phyloP scores from a whole-genome alignment of 2,329 filamentous ascomycete genomes.

The Cladosporium sp. region DNA sequence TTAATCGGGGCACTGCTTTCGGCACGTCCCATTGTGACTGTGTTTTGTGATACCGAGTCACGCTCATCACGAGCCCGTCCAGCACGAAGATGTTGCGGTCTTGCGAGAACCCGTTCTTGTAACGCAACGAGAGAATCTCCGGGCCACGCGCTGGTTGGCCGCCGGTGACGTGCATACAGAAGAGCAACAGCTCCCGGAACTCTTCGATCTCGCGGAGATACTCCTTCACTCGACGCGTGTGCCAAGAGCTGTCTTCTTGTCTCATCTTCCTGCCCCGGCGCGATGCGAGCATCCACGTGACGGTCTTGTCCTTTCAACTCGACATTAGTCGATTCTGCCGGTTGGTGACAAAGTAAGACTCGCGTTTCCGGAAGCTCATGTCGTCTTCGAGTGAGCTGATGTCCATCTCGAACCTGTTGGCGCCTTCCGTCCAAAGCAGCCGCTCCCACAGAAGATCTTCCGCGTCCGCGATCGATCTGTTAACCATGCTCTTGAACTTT shows the following conservation, averaged over 20 bases:
- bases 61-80: constrained; percentile 22
- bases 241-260: background rate
- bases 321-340: background rate
- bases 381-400: background rate
- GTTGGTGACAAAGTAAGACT: background rate
- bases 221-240: constrained; percentile 2
- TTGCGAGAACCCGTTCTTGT: constrained; percentile 21
- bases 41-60: constrained; percentile 26
- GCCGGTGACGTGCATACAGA: constrained; percentile 24
- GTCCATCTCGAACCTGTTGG: background rate
- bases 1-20: background rate
- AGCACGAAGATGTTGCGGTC: constrained; percentile 23
- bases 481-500: background rate
- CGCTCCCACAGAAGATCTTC: background rate
- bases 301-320: background rate
- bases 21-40: background rate
- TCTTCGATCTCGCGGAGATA: constrained; percentile 21
- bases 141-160: constrained; percentile 23
- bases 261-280: background rate
- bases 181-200: constrained; percentile 22
- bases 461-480: background rate
- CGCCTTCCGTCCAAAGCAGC: background rate
- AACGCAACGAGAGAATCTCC: constrained; percentile 22
- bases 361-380: background rate
- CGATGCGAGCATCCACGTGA: background rate